Evolutionary conservation across 257 asterid species (phyloP), one percentile per base, ranked within the genome.

Genomic region (Ajuga chamaepitys): DNA sequence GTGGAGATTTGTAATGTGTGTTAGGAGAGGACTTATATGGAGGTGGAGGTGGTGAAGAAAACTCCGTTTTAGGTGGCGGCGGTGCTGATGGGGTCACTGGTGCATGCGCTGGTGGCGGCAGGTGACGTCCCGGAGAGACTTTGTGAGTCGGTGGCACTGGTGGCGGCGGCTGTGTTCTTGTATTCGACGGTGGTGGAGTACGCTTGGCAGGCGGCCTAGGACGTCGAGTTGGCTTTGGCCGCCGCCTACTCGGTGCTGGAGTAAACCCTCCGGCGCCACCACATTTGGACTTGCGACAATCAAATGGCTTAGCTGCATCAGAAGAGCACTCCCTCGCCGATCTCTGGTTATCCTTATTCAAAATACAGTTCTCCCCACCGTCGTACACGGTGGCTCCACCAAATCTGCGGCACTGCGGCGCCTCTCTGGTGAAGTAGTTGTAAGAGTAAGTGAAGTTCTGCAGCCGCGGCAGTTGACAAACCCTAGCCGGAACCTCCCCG

Each of bases 271-370:
- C n/a, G n/a, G n/a, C 12, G 18, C 76, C 52, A 20, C 74, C 65
- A 13, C 98, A 91, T 32, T 68, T 62, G 0, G 91, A 80, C 76
- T 88, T 85, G 22, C 87, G 78, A 70, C 98, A 91, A 44, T 91
- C 96, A 50, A 66, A 81, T 0, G 94, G 94, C 74, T 80, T 85
- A 5, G 95, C 95, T 4, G 74, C 89, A n/a, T 80, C 83, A 0
- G 95, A 85, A 1, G 86, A 71, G 62, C 98, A 92, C 60, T 83
- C 97, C 55, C 46, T 67, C 2, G 74, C 79, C 2, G 91, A 73
- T 75, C 96, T 82, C 76, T 92, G 98, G 54, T 70, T 44, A 7
- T 70, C 83, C 84, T 89, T 80, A 18, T 73, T 85, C 12, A 86
- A 71, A 62, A 92, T 74, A 44, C 98, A 92, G 66, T 92, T 92